Base-by-base conservation (phyloP, 352 stramenopile genomes). In the Aphanomyces stellatus region DNA sequence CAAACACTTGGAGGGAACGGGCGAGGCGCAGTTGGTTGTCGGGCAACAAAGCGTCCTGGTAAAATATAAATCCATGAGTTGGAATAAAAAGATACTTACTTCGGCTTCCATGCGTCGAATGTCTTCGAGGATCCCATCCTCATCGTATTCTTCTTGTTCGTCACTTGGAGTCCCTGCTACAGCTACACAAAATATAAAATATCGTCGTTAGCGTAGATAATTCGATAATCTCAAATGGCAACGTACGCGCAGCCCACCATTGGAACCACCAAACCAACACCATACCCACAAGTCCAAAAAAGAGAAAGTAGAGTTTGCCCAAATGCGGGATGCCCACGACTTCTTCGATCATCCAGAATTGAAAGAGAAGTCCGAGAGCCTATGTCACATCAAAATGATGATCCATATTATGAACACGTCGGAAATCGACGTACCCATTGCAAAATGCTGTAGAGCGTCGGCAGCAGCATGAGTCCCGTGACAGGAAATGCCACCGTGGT, bases 251-350 rank as follows among this genome's bases (percentile, higher is more conserved):
- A 19, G 81, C 78, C 22, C 85, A 84, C 81, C 82, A 91, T 62
- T 94, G 83, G 71, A 92, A 90, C 85, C 83, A 94, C 85, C 85
- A 94, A 53, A 94, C 81, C 40, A 94, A 71, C 1, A 77, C 41
- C 31, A 77, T 87, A 19, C 85, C 85, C 34, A 92, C 72, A 24
- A 91, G 65, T 2, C 79, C 85, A 63, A 92, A 94, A 62, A 79
- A 82, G 25, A 86, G 65, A 33, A 94, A 92, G 67, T 94, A 94
- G 53, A 94, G 80, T 74, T 94, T 94, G 65, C 85, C 85, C 30
- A 94, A 64, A 68, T 94, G 82, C 37, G 85, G 85, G 6, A 94
- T 73, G 7, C 83, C 82, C 24, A 94, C 76, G 25, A 94, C 70
- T 53, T 81, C 74, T 3, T 94, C 85, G 4, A 75, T 77, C 37